These are phyloP conservation scores for Rhypophila decipiens DNA, from an alignment of 495 filamentous ascomycete species.

Conservation along the genomic window DNA sequence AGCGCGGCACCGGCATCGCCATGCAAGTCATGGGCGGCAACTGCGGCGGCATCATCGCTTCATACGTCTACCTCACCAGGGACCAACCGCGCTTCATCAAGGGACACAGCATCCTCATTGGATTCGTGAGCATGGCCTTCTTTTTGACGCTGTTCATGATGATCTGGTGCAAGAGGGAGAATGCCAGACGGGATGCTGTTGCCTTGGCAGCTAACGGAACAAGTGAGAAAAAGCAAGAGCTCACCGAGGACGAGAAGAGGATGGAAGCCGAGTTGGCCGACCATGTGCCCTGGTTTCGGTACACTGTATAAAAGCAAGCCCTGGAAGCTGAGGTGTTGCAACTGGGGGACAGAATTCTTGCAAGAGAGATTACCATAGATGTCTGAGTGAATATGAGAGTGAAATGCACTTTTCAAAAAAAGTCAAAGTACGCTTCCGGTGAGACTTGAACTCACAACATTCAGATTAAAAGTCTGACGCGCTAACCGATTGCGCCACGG, in stretches of 20 bases:
- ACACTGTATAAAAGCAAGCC: slow-evolving; percentile 36
- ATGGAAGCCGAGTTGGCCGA: slow-evolving; percentile 40
- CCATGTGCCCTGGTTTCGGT: slow-evolving; percentile 43
- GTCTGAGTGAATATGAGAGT: too few relatives aligned
- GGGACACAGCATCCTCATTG: slow-evolving; percentile 52
- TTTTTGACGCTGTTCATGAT: slow-evolving; percentile 48
- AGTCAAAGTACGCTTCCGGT: too few relatives aligned
- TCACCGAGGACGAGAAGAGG: slow-evolving; percentile 36
- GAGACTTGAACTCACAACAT: too few relatives aligned
- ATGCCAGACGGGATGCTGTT: slow-evolving; percentile 38
- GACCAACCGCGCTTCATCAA: slow-evolving; percentile 54
- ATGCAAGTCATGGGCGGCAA: slow-evolving; percentile 75
- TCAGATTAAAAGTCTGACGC: too few relatives aligned
- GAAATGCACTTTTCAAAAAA: too few relatives aligned
- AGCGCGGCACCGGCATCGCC: slow-evolving; percentile 67
- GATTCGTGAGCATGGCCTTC: slow-evolving; percentile 40
- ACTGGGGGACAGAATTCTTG: too few relatives aligned
- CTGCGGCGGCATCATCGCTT: slow-evolving; percentile 63
- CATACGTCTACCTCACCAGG: slow-evolving; percentile 56
- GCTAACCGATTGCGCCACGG: too few relatives aligned
- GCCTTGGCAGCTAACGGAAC: slow-evolving; percentile 14
- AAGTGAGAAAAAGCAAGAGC: too few relatives aligned
- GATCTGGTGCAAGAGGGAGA: slow-evolving; percentile 52
- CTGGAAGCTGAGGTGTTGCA: too few relatives aligned
- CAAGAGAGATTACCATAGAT: too few relatives aligned